phyloP scores from a whole-genome alignment of 2,329 filamentous ascomycete species.

The Cytospora piceae region DNA sequence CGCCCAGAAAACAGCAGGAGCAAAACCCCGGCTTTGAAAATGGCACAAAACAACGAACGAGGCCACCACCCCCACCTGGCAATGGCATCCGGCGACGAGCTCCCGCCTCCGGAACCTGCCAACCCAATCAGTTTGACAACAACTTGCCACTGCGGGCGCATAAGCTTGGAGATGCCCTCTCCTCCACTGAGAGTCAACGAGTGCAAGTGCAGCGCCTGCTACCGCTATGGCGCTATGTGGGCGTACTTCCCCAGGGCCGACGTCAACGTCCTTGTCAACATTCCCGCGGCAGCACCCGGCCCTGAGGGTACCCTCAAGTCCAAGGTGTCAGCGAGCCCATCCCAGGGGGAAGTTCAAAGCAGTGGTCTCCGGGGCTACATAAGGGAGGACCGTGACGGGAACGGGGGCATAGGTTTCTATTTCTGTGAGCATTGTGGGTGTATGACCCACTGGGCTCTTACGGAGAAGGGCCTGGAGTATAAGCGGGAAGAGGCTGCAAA shows the following conservation, averaged over 20 bases:
- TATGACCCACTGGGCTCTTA: constrained; percentile 29
- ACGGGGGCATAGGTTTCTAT: constrained; percentile 20
- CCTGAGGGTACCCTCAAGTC: not conserved
- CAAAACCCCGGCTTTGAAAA: not conserved
- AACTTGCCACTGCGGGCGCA: constrained; percentile 26
- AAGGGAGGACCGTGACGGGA: constrained; percentile 9
- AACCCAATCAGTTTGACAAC: constrained; percentile 15
- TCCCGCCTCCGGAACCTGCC: constrained; percentile 12
- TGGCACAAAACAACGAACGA: not conserved
- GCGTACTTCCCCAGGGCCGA: constrained; percentile 22
- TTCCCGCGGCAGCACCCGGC: not conserved
- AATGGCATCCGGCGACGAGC: constrained; percentile 1
- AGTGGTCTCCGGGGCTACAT: constrained; percentile 13
- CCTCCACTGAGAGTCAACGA: constrained; percentile 22
- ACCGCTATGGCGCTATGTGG: constrained; percentile 27
- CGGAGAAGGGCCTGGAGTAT: not conserved
- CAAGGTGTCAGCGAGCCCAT: not conserved
- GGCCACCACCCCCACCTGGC: not conserved
- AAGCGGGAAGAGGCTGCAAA: not conserved
- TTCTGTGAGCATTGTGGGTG: constrained; percentile 27
- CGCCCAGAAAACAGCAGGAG: not conserved
- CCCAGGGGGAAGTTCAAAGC: no score
- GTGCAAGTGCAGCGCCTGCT: constrained; percentile 27
- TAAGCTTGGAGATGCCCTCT: constrained; percentile 24
- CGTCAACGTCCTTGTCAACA: constrained; percentile 16